Base-by-base conservation (phyloP, 768 basidiomycete species). In the Suillus tomentosus region DNA sequence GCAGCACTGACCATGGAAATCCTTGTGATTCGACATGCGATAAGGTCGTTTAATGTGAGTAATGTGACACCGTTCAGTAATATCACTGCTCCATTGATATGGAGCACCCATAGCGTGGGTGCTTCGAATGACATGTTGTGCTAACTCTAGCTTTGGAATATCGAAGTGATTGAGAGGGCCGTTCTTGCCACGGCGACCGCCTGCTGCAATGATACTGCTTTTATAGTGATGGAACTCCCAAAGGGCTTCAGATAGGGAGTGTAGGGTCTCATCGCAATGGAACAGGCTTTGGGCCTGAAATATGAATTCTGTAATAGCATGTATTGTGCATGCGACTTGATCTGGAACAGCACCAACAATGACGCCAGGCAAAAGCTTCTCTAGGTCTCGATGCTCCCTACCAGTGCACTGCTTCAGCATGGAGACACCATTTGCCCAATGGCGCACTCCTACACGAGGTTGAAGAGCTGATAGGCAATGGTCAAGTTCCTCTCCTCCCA, bases 51-150 rank as follows among this genome's bases (percentile, higher is more conserved):
- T 68, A 2, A 45, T 47, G 19, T 61, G 61, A 0, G 51, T 68
- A 2, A 67, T 65, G 11, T 68, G 67, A 36, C 64, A 68, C 1
- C 17, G n/a, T 13, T 68, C 43, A 0, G 68, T 68, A 13, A 68
- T 61, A 6, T 68, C 37, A 14, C 66, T 68, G 4, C 27, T 68
- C 61, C 63, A 68, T 3, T 68, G 63, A 27, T 64, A 62, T 3
- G 75, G 60, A 6, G 67, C 70, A 0, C 80, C 81, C 58, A 72
- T 74, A 1, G 37, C 43, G 3, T 57, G 54, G 19, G 77, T 77
- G 59, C 70, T 77, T 0, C 60, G 22, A 3, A 64, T 53, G 27
- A 61, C 69, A 11, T 60, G 22, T 7, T 70, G 68, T 8, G 9
- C 9, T 1, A 45, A 45, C 45, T 45, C 45, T 0, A 45, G 45